Percentiles rank a stretch among this genome's conserved stretches.
Evolutionary conservation across 176 grass and related monocot species (phyloP).

Genomic region (Themeda triandra): DNA sequence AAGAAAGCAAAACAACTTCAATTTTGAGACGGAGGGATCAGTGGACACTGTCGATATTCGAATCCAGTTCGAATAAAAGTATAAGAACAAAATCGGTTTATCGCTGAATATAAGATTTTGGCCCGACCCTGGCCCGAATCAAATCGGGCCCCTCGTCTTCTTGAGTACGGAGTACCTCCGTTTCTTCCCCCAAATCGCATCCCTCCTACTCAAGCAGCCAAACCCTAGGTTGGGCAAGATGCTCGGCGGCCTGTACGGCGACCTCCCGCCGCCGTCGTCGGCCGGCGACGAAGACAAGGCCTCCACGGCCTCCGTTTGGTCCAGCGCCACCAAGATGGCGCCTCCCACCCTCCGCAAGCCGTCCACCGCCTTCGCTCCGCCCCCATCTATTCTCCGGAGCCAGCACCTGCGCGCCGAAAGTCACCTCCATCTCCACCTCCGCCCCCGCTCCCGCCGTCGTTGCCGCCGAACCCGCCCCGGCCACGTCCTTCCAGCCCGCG

Average conservation of each 20-base stretch:
- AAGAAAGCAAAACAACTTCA: too few relatives aligned
- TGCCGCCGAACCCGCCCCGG: background rate
- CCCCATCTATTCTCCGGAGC: conserved; percentile 64
- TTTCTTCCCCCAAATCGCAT: background rate
- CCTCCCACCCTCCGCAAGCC: conserved; percentile 84
- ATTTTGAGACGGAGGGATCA: too few relatives aligned
- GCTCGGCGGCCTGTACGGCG: conserved; percentile 88
- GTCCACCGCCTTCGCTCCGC: conserved; percentile 58
- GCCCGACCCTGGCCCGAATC: too few relatives aligned
- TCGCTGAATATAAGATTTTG: too few relatives aligned
- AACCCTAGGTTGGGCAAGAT: conserved; percentile 44
- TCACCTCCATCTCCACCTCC: too few relatives aligned
- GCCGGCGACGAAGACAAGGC: conserved; percentile 78
- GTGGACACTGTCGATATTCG: too few relatives aligned
- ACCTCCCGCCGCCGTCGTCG: conserved; percentile 83
- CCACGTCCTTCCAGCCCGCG: conserved; percentile 55
- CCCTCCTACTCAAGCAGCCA: background rate
- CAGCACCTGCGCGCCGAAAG: conserved; percentile 45
- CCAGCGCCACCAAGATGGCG: conserved; percentile 94
- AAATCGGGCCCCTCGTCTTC: too few relatives aligned
- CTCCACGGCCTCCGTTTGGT: conserved; percentile 70
- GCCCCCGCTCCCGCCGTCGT: background rate
- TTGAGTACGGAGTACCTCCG: too few relatives aligned
- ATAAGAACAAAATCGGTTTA: too few relatives aligned
- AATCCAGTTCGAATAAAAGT: too few relatives aligned